phyloP scores from a whole-genome alignment of 805 yeast genomes.

The Candida ipomoeae region DNA sequence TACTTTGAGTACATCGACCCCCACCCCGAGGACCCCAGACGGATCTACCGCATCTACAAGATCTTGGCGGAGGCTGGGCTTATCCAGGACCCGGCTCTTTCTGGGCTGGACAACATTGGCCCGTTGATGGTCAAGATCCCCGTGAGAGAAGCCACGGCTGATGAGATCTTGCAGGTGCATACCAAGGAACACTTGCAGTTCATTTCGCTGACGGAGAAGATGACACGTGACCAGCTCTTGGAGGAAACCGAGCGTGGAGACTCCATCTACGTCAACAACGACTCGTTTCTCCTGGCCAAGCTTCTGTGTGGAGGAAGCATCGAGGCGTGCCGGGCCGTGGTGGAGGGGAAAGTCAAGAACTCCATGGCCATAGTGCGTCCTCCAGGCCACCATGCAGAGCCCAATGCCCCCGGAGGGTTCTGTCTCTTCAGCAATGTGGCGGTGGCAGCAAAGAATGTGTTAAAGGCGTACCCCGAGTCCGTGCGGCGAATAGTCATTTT shows the following conservation, averaged over 20 bases:
- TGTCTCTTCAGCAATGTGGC: constrained; percentile 96
- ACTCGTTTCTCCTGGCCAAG: constrained; percentile 80
- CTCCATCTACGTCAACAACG: constrained; percentile 91
- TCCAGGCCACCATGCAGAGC: constrained; percentile 99
- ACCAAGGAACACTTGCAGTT: constrained; percentile 73
- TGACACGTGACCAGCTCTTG: constrained; percentile 72
- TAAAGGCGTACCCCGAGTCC: constrained; percentile 80
- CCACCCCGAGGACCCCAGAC: constrained; percentile 97
- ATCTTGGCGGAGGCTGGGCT: constrained; percentile 92
- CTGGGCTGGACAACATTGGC: constrained; percentile 74
- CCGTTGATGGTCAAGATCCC: constrained; percentile 86
- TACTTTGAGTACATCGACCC: constrained; percentile 95
- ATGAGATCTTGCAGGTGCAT: constrained; percentile 85
- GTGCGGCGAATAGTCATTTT: constrained; percentile 77
- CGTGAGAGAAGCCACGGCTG: constrained; percentile 80
- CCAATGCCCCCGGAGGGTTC: constrained; percentile 95
- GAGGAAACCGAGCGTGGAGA: constrained; percentile 89
- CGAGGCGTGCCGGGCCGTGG: constrained; percentile 93
- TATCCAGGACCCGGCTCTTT: constrained; percentile 70
- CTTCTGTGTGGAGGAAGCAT: constrained; percentile 96
- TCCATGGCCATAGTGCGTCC: constrained; percentile 95
- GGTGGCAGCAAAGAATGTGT: constrained; percentile 85
- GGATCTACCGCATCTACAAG: constrained; percentile 91
- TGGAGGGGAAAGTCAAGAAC: constrained; percentile 87
- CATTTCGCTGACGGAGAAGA: constrained; percentile 67